Base-by-base conservation (phyloP, 2,329 filamentous ascomycete species). In the Scedosporium aurantiacum region DNA sequence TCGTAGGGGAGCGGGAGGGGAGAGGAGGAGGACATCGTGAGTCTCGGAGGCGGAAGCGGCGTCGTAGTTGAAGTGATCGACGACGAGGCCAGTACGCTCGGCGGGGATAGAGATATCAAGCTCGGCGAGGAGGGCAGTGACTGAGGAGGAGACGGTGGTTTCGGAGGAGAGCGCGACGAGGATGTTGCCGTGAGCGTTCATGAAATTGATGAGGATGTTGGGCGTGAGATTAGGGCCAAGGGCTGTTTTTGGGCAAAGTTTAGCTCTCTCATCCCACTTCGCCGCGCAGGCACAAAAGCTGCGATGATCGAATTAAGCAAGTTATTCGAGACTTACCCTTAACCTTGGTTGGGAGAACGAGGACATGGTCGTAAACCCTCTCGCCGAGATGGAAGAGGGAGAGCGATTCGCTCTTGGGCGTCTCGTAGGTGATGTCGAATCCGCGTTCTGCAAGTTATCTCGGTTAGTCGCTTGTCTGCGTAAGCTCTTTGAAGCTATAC, bases 61-160 rank as follows among this genome's bases (percentile, higher is more conserved):
- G 70, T 97, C 93, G 76, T 94, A 94, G 78, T 90, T 89, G 84
- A 97, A 97, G 79, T 99, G 94, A 75, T 97, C 94, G 64, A 97
- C 87, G 5, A 96, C 88, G 62, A 93, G 79, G 62, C 90, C 86
- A 61, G 88, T 90, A 69, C 92, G 90, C 75, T 96, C 93, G 41
- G 84, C 76, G 45, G 94, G 90, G n/a, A 97, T 83, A 66, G 86
- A 80, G 70, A 99, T 89, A 71, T 97, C 93, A 72, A 97, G 81
- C 75, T 97, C 91, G 69, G 89, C 79, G 59, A 97, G 88, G 62
- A 96, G 81, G 50, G 88, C 88, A 66, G 86, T 85, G 67, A 97
- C 77, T 57, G 89, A 85, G 61, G 83, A 85, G 14, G 93, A 86
- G 2, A 88, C 86, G 16, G 87, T 75, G 57, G 83, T 78, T 62